Evolutionary conservation across 495 filamentous ascomycete species (phyloP), one percentile per base, ranked within the genome.

Genomic region (Penicillium parvum): DNA sequence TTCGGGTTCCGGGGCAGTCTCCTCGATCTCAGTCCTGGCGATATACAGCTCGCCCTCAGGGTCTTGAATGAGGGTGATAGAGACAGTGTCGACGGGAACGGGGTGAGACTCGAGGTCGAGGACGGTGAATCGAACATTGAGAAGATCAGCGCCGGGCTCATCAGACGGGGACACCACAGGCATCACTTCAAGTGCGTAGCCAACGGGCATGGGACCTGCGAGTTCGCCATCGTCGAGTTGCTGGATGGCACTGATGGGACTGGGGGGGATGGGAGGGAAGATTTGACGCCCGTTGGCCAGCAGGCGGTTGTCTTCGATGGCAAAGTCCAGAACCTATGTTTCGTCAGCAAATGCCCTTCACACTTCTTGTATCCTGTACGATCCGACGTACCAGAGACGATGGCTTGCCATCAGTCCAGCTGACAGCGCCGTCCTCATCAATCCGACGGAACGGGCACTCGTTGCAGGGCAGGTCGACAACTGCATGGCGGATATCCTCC

Each of bases 41-140:
- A 74, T 64, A 49, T 57, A 63, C 3, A 74, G 56, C 16, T 63
- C 53, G 30, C 64, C 68, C 11, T 56, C 46, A 14, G 49, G 45
- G 17, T 64, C 53, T 39, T 67, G 64, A 46, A 76, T 55, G 11
- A 71, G 53, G 30, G 58, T 65, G 40, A 78, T 59, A 17, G 61
- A 62, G 23, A 76, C 48, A 14, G 73, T 69, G 39, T 76, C 72
- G 11, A 78, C 57, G 12, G 70, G 67, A 15, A 75, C 68, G 7
- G 74, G 71, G 51, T 72, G 68, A 18, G 62, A 49, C 33, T 76
- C 69, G 11, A 78, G 56, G 27, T 72, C 73, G 47, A 78, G 64
- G 23, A 76, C 55, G 9, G 70, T 72, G 55, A 74, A 72, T 32
- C 67, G 61, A 25, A 72, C 50, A 26, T 61, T 60, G 7, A 66